Base-by-base conservation (phyloP, 352 stramenopile genomes). In the Thraustotheca clavata region DNA sequence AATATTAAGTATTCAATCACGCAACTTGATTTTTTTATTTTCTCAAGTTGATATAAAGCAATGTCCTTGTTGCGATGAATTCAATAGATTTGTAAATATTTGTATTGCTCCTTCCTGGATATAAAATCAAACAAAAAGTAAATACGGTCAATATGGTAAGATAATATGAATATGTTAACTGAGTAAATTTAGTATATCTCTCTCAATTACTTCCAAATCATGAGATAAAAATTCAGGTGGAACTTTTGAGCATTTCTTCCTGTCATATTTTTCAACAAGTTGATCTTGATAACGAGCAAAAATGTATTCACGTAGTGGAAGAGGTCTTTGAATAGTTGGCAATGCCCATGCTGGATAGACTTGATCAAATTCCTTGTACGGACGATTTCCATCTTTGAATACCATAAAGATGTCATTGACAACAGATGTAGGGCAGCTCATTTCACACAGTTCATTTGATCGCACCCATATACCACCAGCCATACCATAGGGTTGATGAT, bases 221-320 rank as follows among this genome's bases (percentile, higher is more conserved):
- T 52, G 43, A 18, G 18, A 20, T 24, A 35, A 52, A 18, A 31
- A 52, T 9, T 1, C n/a, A n/a, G n/a, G 12, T 7, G 43, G 43
- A 11, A 52, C 34, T 6, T 52, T 18, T 24, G 12, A 3, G 11
- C 11, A 52, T 31, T 52, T 52, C 24, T 2, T 14, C 12, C 34
- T 9, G 7, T 18, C n/a, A 31, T 52, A 52, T 7, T 52, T 9
- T 18, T 52, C 11, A 9, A 7, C 11, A 31, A 52, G 43, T 2
- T 9, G 24, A 11, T 26, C n/a, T 52, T 52, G 43, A 31, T 52
- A 52, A 24, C 3, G 31, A 2, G 43, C 43, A 7, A 52, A 52
- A 24, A 52, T 18, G 43, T 52, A 52, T 31, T 52, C 43, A 31
- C 43, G 43, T 31, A 52, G 43, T 31, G 43, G 43, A 24, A 52